Evolutionary conservation across 345 rosid genomes (phyloP).

Genomic region (Aegle marmelos): DNA sequence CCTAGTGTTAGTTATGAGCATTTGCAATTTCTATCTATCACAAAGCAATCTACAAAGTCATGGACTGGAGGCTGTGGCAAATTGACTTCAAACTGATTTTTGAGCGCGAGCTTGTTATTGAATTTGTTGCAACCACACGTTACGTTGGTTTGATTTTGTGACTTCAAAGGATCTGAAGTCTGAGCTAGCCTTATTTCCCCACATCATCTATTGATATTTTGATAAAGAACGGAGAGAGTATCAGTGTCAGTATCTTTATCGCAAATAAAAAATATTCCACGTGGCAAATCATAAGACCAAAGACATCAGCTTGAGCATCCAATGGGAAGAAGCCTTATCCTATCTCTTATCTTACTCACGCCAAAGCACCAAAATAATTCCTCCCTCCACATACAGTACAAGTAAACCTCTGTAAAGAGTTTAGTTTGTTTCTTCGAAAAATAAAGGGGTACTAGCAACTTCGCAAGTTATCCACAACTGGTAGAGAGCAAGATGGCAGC

Average conservation of each 20-base stretch:
- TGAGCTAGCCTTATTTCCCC: not conserved
- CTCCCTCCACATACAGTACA: not conserved
- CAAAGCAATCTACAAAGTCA: no score
- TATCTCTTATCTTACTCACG: constrained; percentile 58
- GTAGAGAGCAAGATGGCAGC: constrained; percentile 58
- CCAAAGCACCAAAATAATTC: constrained; percentile 27
- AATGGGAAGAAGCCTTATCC: constrained; percentile 70
- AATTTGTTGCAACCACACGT: not conserved
- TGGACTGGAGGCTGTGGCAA: not conserved
- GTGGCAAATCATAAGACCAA: constrained; percentile 44
- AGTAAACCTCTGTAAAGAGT: not conserved
- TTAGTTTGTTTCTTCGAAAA: not conserved
- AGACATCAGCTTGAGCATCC: constrained; percentile 39
- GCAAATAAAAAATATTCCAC: constrained; percentile 28
- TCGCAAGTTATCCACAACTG: not conserved
- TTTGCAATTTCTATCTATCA: no score
- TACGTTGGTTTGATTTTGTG: no score
- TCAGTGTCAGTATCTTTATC: constrained; percentile 34
- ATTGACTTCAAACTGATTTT: not conserved
- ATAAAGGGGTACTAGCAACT: not conserved
- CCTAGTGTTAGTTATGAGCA: no score
- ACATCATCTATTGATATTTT: constrained; percentile 24
- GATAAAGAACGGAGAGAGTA: not conserved
- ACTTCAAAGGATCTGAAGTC: not conserved
- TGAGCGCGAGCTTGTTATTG: not conserved